Evolutionary conservation across 176 grass and related monocot species (phyloP).

Genomic region (Poa annua): DNA sequence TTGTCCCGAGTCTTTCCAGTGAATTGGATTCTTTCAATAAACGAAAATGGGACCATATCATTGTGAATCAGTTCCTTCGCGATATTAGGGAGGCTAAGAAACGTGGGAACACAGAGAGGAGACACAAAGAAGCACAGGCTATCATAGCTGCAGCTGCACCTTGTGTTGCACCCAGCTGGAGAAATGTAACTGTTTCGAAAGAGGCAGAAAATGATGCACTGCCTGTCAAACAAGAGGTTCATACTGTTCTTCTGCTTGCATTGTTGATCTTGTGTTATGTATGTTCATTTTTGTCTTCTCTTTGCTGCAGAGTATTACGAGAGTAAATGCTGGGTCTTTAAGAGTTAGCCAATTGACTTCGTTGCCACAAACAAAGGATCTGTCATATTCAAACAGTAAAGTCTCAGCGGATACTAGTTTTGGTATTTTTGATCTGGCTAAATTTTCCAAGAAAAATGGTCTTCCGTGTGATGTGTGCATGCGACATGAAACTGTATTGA

Average conservation of each 20-base stretch:
- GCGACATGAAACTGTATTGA: conserved; percentile 77
- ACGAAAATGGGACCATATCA: conserved; percentile 92
- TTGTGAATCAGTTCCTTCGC: conserved; percentile 91
- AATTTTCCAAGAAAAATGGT: conserved; percentile 83
- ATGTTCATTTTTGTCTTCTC: conserved; percentile 10
- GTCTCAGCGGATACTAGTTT: conserved; percentile 63
- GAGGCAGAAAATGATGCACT: conserved; percentile 63
- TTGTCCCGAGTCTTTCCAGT: conserved; percentile 68
- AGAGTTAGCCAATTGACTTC: conserved; percentile 51
- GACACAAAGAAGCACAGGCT: conserved; percentile 96
- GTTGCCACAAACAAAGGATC: conserved; percentile 69
- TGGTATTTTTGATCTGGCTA: conserved; percentile 78
- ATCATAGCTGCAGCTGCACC: conserved; percentile 81
- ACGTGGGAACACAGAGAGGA: conserved; percentile 86
- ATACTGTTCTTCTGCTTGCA: conserved; percentile 34
- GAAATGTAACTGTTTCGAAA: conserved; percentile 61
- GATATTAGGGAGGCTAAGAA: conserved; percentile 97
- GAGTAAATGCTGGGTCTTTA: conserved; percentile 45
- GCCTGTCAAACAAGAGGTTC: conserved; percentile 66
- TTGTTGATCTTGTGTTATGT: conserved; percentile 7
- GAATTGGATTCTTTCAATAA: conserved; percentile 70
- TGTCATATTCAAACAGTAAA: conserved; percentile 54
- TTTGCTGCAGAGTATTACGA: conserved; percentile 50
- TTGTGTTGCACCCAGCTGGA: conserved; percentile 50
- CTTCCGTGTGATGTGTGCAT: conserved; percentile 86